Base-by-base conservation (phyloP, 805 yeast species). In the Wickerhamiella occidentalis region DNA sequence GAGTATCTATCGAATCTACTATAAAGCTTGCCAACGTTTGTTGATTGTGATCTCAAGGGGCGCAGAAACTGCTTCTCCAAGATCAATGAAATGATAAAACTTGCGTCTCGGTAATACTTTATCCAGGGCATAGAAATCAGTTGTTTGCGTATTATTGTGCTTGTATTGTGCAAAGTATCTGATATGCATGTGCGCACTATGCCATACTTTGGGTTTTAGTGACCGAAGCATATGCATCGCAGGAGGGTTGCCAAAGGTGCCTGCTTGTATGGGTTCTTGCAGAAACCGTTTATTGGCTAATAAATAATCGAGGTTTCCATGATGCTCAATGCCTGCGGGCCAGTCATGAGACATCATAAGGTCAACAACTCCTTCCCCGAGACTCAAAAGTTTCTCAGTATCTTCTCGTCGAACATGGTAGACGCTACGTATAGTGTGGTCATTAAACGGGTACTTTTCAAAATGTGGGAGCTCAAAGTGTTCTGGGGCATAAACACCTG, bases 171-270 rank as follows among this genome's bases (percentile, higher is more conserved):
- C 96, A 6, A 68, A 69, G 58, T 75, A 92, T 48, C 67, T 68
- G 1, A 81, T 86, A 63, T 92, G 98, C 50, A 92, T 64, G 67
- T 92, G 98, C 9, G 94, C 94, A 56, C 92, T 78, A 52, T 85
- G 76, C 98, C 97, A 92, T 62, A 75, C 69, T 15, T 63, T 54
- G 0, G 97, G 97, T 56, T 66, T 70, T 48, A 85, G 54, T 13
- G 60, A 57, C 21, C 68, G 57, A 55, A 92, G 64, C 13, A 86
- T 61, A 18, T 68, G 66, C 69, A 75, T 71, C 45, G 77, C 76
- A 6, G 81, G 69, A 0, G 88, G 85, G 15, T 82, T 82, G 0
- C 98, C 98, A 45, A 90, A 66, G 15, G 66, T 66, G 1, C 78
- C 76, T 1, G 65, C 65, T 2, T 70, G 64, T 1, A 87, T 73